phyloP scores from a whole-genome alignment of 2,329 filamentous ascomycete species.

The Tolypocladium pustulatum region DNA sequence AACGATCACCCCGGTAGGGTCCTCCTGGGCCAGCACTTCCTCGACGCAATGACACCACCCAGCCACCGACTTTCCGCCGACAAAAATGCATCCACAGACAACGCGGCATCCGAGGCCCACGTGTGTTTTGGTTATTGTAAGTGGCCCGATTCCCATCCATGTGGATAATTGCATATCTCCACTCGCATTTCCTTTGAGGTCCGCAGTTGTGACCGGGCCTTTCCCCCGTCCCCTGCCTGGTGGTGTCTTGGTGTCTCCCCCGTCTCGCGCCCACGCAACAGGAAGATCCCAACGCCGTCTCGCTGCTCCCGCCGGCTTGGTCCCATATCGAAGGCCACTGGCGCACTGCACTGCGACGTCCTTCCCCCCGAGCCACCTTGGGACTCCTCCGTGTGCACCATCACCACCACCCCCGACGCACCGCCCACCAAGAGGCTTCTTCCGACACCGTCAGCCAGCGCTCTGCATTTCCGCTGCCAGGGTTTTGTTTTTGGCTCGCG shows the following conservation, averaged over 20 bases:
- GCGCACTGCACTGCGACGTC: constrained; percentile 11
- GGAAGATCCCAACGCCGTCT: constrained; percentile 10
- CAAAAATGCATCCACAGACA: not conserved
- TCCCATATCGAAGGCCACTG: constrained; percentile 7
- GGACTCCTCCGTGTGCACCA: not conserved
- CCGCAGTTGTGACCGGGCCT: not conserved
- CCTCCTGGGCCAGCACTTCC: not conserved
- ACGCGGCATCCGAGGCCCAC: no score
- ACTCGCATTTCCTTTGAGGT: not conserved
- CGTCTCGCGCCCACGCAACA: constrained; percentile 5
- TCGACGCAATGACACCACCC: not conserved
- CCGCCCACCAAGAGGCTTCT: not conserved
- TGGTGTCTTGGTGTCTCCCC: not conserved
- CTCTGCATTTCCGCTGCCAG: constrained; percentile 1
- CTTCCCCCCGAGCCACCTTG: not conserved
- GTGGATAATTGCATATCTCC: constrained; percentile 5
- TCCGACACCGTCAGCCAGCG: not conserved
- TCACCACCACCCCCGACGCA: not conserved
- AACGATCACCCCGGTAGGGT: not conserved
- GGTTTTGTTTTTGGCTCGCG: constrained; percentile 2
- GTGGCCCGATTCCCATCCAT: not conserved
- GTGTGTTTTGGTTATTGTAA: not conserved
- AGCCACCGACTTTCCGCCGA: constrained; percentile 5
- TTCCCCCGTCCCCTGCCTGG: constrained; percentile 2
- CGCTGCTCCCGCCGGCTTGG: constrained; percentile 9